Conservation (phyloP, 768 basidiomycete genomes). For the Termitomyces heimii region DNA sequence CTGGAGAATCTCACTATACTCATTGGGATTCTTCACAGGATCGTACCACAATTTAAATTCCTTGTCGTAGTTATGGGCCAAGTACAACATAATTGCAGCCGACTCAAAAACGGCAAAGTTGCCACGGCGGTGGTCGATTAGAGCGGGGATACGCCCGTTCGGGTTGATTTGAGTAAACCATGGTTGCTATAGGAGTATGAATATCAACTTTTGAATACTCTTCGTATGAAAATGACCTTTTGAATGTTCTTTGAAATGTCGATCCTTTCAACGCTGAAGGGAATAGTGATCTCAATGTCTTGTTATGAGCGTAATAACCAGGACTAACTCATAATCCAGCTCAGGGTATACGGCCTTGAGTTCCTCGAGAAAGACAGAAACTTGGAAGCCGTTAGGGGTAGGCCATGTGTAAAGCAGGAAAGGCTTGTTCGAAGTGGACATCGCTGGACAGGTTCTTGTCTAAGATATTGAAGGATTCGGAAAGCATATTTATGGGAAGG, state of each 20-base stretch:
- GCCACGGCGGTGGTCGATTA: conserved; percentile 55
- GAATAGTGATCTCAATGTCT: not conserved
- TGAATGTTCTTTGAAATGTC: conserved; percentile 62
- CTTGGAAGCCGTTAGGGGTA: conserved; percentile 57
- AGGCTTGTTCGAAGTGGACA: conserved; percentile 30
- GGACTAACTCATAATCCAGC: conserved; percentile 37
- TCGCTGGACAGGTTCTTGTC: not conserved
- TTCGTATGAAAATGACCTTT: conserved; percentile 38
- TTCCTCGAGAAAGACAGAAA: conserved; percentile 56
- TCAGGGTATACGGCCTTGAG: conserved; percentile 47
- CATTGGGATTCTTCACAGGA: conserved; percentile 40
- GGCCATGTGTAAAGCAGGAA: conserved; percentile 44
- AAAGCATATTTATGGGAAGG: not conserved
- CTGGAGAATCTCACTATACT: conserved; percentile 69
- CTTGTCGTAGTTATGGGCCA: conserved; percentile 76
- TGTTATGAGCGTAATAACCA: not conserved
- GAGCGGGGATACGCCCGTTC: conserved; percentile 65
- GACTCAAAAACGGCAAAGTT: conserved; percentile 71
- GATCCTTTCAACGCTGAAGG: conserved; percentile 42
- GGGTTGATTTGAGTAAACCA: conserved; percentile 77
- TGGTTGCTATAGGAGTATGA: conserved; percentile 30
- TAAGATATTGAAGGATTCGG: not conserved
- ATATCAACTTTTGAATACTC: not conserved
- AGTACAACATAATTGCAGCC: conserved; percentile 79
- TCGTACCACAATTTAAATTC: conserved; percentile 58